Base-by-base conservation (phyloP, 129 eudicot species). In the Solidago caesia region DNA sequence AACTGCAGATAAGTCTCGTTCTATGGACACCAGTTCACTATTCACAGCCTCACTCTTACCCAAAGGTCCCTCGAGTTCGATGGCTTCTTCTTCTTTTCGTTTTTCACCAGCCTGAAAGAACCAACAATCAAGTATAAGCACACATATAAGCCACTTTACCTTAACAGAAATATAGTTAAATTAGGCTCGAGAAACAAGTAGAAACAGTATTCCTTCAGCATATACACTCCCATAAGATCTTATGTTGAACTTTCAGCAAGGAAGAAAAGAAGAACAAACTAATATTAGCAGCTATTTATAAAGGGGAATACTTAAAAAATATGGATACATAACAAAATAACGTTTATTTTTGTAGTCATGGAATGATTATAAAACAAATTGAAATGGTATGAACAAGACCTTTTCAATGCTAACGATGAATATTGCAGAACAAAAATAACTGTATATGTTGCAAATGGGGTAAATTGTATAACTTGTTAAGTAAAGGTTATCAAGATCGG, bases 11-110 rank as follows among this genome's bases (percentile, higher is more conserved):
- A 95, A 68, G 77, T 95, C 99, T 67, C 89, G 82, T 80, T 95
- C 97, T 45, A 95, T 88, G 67, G 99, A 87, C 70, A 80, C 85
- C 1, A 89, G 85, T 73, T 95, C 99, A 16, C 72, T 79, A 71
- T 91, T 95, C 79, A 84, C 85, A 44, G 87, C 96, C 64, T 91
- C 88, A 25, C 87, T 87, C 71, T 91, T 95, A 68, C 99, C 97
- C 49, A 89, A 72, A 68, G 97, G 94, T 59, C 97, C 97, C 80
- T 95, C 97, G 4, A 89, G 92, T 81, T 95, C 99, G 63, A 95
- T 87, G 71, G 84, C 84, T 84, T 95, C 97, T 83, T 91, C 99
- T 79, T 91, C 99, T 86, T 89, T 95, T 82, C 97, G 85, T 86
- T 89, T 91, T 89, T 95, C 99, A 41, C 99, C 99, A 77, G 97